phyloP scores from a whole-genome alignment of 208 protist species.

The Crithidia bombi region DNA sequence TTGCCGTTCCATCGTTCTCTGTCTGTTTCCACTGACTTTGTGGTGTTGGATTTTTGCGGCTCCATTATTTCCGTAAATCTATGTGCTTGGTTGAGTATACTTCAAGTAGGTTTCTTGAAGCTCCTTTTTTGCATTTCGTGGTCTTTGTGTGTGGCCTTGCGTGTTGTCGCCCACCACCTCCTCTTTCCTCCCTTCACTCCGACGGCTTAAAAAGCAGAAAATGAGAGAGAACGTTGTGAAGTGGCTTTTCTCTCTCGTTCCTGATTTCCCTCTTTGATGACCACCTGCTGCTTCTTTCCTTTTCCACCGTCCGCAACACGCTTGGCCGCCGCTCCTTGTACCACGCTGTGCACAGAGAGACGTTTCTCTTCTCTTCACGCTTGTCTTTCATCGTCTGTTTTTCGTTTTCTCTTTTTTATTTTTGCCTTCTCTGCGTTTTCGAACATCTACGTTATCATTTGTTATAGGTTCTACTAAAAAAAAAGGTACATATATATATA shows the following conservation, averaged over 20 bases:
- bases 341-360: neutral
- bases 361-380: neutral
- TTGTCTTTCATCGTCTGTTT: neutral
- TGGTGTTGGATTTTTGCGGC: too few species aligned
- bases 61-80: neutral
- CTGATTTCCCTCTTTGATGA: neutral
- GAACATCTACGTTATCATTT: too few species aligned
- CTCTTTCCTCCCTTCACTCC: too few species aligned
- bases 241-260: neutral
- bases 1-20: too few species aligned
- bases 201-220: too few species aligned
- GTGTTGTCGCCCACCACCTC: too few species aligned
- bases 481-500: neutral
- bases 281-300: neutral
- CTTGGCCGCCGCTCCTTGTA: neutral
- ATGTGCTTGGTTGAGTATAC: constrained; percentile 9
- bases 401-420: constrained; percentile 19
- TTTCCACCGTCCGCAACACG: neutral
- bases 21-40: too few species aligned
- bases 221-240: too few species aligned
- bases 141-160: neutral
- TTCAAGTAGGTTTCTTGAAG: constrained; percentile 4
- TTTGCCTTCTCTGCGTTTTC: neutral
- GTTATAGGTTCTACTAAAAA: too few species aligned
- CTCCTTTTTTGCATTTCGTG: neutral